A percentile compares a stretch with the other conserved stretches of the same genome.
Conservation (phyloP, 768 basidiomycete genomes). For the Boletus huronensis region DNA sequence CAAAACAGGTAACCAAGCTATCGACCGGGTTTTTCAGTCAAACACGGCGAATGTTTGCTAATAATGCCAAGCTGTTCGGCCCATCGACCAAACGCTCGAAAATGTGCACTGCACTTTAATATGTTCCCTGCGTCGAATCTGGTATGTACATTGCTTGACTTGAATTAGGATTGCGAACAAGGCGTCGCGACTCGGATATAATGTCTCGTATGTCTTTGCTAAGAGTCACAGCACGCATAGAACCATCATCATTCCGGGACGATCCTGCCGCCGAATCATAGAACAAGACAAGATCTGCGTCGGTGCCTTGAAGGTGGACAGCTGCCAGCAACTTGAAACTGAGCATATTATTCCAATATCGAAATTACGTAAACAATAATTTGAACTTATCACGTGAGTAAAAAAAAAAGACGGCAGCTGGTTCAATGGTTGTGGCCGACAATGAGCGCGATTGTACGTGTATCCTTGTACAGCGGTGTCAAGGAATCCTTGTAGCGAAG, state of each 20-base stretch:
- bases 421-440: too few species aligned
- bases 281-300: background rate
- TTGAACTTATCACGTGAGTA: too few species aligned
- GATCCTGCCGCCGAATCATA: background rate
- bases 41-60: background rate
- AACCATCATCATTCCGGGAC: too few species aligned
- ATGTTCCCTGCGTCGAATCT: background rate
- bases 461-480: too few species aligned
- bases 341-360: too few species aligned
- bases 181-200: background rate
- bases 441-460: too few species aligned
- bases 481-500: too few species aligned
- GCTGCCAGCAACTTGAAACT: background rate
- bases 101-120: background rate
- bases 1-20: conserved; percentile 14
- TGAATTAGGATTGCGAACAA: background rate
- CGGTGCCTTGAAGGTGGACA: background rate
- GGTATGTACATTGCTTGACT: background rate
- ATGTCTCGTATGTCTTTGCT: background rate
- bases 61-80: background rate
- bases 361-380: too few species aligned
- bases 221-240: background rate
- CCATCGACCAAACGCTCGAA: background rate
- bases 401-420: too few species aligned
- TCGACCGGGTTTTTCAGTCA: background rate